phyloP scores from a whole-genome alignment of 2,329 filamentous ascomycete genomes.

The Aureobasidium sp. region DNA sequence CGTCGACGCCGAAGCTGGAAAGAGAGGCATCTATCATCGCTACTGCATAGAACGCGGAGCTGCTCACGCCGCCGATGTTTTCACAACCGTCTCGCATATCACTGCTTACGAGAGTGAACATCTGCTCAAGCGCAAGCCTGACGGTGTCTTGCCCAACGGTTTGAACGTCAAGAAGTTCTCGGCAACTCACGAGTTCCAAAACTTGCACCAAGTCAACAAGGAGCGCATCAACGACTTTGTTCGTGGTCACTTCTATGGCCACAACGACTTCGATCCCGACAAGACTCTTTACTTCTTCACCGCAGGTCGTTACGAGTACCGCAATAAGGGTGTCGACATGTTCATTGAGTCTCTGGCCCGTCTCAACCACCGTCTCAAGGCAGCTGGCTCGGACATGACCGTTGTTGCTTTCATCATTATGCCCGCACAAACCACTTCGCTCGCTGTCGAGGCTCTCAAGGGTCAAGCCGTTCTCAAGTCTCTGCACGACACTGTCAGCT shows the following conservation, averaged over 20 bases:
- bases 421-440: constrained; percentile 89
- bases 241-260: constrained; percentile 94
- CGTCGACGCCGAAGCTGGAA: constrained; percentile 91
- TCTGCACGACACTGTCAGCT: constrained; percentile 80
- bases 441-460: constrained; percentile 92
- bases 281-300: constrained; percentile 99
- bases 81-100: constrained; percentile 97
- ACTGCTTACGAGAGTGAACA: constrained; percentile 98
- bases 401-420: constrained; percentile 98
- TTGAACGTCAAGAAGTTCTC: constrained; percentile 98
- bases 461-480: constrained; percentile 98
- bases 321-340: constrained; percentile 99
- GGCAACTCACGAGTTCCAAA: constrained; percentile 98
- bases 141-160: constrained; percentile 92
- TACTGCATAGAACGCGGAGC: constrained; percentile 97
- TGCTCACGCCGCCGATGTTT: constrained; percentile 87
- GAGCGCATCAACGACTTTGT: constrained; percentile 98
- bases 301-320: constrained; percentile 91
- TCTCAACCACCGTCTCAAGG: constrained; percentile 87
- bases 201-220: constrained; percentile 91
- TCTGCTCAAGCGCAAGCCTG: constrained; percentile 85
- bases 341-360: constrained; percentile 95
- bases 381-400: constrained; percentile 75
- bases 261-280: constrained; percentile 93
- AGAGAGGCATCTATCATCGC: constrained; percentile 95